These are phyloP conservation scores for Ballota nigra DNA, from an alignment of 257 asterid genomes.

Conservation along the genomic window DNA sequence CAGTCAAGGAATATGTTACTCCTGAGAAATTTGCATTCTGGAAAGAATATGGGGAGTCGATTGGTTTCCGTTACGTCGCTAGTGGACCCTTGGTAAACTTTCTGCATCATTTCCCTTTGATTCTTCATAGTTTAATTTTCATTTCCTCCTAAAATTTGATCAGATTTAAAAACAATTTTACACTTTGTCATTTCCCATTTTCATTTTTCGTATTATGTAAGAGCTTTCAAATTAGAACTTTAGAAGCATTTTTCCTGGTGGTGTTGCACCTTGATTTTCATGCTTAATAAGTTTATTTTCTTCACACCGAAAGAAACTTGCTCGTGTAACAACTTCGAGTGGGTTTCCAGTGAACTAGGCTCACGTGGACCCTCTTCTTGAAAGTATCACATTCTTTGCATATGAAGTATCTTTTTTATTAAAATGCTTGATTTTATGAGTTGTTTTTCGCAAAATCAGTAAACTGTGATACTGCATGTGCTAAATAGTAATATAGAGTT, in stretches of 20 bases:
- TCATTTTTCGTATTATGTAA: not conserved
- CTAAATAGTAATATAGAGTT: too few relatives aligned
- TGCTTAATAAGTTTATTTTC: not conserved
- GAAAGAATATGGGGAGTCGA: slow-evolving; percentile 97
- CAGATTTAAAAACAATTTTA: not conserved
- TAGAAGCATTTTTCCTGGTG: too few relatives aligned
- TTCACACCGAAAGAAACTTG: not conserved
- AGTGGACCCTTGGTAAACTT: slow-evolving; percentile 92
- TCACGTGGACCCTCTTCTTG: too few relatives aligned
- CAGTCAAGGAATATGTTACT: slow-evolving; percentile 81
- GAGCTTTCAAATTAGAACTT: not conserved
- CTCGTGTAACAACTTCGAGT: not conserved
- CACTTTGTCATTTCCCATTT: not conserved
- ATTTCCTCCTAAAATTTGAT: not conserved
- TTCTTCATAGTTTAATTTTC: not conserved
- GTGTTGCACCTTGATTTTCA: not conserved
- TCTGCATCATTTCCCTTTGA: not conserved
- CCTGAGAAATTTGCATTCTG: slow-evolving; percentile 90
- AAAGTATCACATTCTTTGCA: too few relatives aligned
- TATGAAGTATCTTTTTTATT: too few relatives aligned
- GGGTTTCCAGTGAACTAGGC: too few relatives aligned
- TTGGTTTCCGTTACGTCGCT: slow-evolving; percentile 95
- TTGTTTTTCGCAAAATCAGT: too few relatives aligned
- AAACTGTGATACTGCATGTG: too few relatives aligned
- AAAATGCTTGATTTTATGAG: too few relatives aligned